phyloP scores from a whole-genome alignment of 371 early-diverging fungal genomes.

The Coemansia sp. region DNA sequence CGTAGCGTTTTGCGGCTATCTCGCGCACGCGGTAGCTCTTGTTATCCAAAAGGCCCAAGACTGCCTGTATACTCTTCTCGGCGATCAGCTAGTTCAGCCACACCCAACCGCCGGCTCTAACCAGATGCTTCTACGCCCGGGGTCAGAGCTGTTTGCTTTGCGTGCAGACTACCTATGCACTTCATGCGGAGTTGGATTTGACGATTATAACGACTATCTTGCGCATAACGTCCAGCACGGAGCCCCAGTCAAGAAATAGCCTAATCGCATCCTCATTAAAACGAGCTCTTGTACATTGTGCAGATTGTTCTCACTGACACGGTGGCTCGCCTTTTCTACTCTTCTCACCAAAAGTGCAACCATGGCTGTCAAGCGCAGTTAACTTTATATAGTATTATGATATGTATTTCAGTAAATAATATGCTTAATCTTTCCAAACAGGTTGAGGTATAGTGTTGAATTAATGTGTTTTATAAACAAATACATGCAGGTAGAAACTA shows the following conservation, averaged over 20 bases:
- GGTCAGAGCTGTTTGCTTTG: background rate
- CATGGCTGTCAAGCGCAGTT: background rate
- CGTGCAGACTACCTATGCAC: constrained; percentile 1
- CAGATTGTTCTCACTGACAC: background rate
- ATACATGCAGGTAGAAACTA: background rate
- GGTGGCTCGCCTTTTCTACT: background rate
- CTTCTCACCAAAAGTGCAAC: background rate
- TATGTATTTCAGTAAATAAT: constrained; percentile 6
- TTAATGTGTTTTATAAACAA: background rate
- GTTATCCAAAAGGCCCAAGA: background rate
- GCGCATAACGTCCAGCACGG: constrained; percentile 11
- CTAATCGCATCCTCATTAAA: background rate
- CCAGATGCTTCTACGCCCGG: background rate
- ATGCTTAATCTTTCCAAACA: background rate
- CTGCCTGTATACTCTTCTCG: background rate
- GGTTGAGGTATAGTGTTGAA: background rate
- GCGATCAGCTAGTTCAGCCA: background rate
- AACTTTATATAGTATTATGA: background rate
- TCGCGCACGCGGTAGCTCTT: background rate
- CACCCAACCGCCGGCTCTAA: background rate
- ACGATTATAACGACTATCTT: constrained; percentile 15
- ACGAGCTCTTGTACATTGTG: background rate
- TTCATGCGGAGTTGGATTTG: constrained; percentile 7
- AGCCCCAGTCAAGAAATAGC: background rate
- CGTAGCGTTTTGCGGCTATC: background rate